Evolutionary conservation across 2,329 filamentous ascomycete genomes (phyloP), one percentile per base, ranked within the genome.

Genomic region (Claviceps fusiformis): DNA sequence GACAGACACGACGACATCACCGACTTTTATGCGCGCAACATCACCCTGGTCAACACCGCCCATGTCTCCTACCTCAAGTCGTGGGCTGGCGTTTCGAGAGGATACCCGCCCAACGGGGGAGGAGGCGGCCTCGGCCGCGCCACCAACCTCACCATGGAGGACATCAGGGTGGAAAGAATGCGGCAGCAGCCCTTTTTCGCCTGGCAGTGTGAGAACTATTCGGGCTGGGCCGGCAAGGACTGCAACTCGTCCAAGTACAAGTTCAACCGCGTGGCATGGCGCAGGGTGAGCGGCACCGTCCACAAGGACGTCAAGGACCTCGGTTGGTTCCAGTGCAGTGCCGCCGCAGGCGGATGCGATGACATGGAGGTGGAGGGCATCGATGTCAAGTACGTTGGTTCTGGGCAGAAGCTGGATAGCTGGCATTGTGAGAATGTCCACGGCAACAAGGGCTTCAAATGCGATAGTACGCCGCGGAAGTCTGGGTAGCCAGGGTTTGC

Each of bases 1-100:
- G 71, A 67, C 10, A 58, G 63, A 2, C 74, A 69, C 56, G 77
- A 82, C 59, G 71, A 70, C 11, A 70, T 83, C 13, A 70, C 78
- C 60, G 71, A 74, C 55, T 68, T 82, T 41, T 69, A 66, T 5
- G 76, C 70, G 1, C 66, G 69, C 9, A 76, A 80, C 59, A 70
- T 80, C 37, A 68, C 67, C 2, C 72, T 73, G 53, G 59, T 70
- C 50, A 70, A 75, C 56, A 78, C 74, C 4, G 61, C 70, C 1
- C 73, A 79, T 57, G 74, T 70, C 1, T 71, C 70, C n/a, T 79
- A 79, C 59, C 63, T 82, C 57, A 82, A 83, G 67, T 82, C 78
- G 0, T 83, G 80, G 80, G 78, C 77, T 0, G 77, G 76, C 19
- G 65, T 74, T 10, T 70, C 70, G 41, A 69, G 70, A 33, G 75